Base-by-base conservation (phyloP, 2,329 filamentous ascomycete species). In the Chaetomium globosum region DNA sequence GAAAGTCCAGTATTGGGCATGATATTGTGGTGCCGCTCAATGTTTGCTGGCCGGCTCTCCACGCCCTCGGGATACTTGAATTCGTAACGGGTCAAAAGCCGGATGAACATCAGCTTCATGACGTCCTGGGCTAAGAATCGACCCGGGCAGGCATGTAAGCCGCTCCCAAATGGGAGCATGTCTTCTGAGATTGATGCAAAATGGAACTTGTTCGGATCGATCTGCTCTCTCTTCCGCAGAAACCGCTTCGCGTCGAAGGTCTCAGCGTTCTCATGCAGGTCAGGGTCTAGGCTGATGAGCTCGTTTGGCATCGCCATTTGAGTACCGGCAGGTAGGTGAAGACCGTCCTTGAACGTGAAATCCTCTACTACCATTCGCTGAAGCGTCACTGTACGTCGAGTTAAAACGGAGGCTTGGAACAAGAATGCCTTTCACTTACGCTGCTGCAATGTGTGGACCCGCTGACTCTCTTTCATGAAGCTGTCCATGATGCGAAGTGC, bases 401-500 rank as follows among this genome's bases (percentile, higher is more conserved):
- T 33, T 33, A 33, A 7, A 33, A 7, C 31, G 31, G 8, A 8
- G 31, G 3, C 31, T 7, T 8, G 8, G 10, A 33, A 33, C 31
- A 33, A 6, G 5, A 10, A 33, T 8, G 31, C 7, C 31, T 33
- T 33, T 7, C 31, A 46, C 43, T 46, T 46, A 46, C 43, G 43
- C 43, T 46, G 43, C 13, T 46, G 43, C n/a, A 46, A 13, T 1
- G 43, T 46, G 43, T 48, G 46, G 1, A 52, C 26, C 7, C 49
- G 49, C 23, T 52, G 49, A 12, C 49, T 52, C 49, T 52, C 49
- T 23, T 52, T 52, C 49, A 52, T 52, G 23, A 52, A 52, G 3
- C 9, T 13, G 73, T 74, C 28, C 72, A 52, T 8, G 10, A 26
- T 26, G 54, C 23, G 9, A 28, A 36, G 36, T 1, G 13, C 19